Percentiles rank a stretch among this genome's conserved stretches.
These are phyloP conservation scores for Pichiaceae sp. DNA, from an alignment of 1,139 yeast species.

Conservation along the genomic window DNA sequence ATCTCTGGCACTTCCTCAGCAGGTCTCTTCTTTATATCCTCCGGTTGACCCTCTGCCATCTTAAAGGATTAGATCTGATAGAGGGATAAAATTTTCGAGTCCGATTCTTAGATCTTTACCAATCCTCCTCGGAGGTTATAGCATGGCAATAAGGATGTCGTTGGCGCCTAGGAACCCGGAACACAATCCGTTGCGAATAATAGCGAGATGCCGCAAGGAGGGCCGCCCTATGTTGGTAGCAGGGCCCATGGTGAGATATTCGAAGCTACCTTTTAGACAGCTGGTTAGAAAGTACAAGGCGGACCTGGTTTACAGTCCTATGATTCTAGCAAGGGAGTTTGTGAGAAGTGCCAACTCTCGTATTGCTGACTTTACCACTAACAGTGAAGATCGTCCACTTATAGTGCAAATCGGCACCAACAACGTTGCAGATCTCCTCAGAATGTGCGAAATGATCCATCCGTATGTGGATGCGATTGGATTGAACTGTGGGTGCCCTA, in stretches of 20 bases:
- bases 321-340: constrained; percentile 93
- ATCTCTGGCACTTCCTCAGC: background rate
- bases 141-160: no score
- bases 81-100: background rate
- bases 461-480: constrained; percentile 94
- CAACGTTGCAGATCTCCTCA: constrained; percentile 71
- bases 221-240: constrained; percentile 68
- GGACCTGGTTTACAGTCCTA: constrained; percentile 89
- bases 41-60: background rate
- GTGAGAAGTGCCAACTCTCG: constrained; percentile 80
- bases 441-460: constrained; percentile 82
- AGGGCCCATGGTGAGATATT: constrained; percentile 97
- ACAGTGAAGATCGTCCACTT: constrained; percentile 55
- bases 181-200: constrained; percentile 48
- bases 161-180: constrained; percentile 29
- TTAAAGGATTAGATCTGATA: background rate
- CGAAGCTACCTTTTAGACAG: constrained; percentile 86
- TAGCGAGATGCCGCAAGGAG: constrained; percentile 34
- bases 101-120: no score
- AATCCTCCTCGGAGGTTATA: no score
- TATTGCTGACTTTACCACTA: constrained; percentile 76
- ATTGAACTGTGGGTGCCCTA: constrained; percentile 95
- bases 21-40: background rate
- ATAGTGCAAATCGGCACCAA: constrained; percentile 91
- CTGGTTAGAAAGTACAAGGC: constrained; percentile 64